phyloP scores from a whole-genome alignment of 2,329 filamentous ascomycete genomes.

The Fusarium illudens region DNA sequence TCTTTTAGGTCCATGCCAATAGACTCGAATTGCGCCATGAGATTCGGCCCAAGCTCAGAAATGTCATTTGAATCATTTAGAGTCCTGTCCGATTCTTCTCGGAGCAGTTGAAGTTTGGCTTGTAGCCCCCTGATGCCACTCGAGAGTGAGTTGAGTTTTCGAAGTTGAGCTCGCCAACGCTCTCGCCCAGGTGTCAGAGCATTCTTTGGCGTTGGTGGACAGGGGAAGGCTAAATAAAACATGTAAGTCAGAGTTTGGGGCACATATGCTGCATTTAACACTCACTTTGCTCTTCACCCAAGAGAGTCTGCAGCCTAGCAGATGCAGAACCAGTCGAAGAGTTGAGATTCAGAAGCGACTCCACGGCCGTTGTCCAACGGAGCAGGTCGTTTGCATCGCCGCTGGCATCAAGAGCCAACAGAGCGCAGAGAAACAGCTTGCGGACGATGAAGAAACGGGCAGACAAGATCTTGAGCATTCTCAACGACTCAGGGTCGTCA shows the following conservation, averaged over 20 bases:
- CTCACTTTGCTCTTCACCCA: conserved; percentile 83
- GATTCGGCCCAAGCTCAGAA: conserved; percentile 77
- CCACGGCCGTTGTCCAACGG: conserved; percentile 80
- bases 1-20: conserved; percentile 87
- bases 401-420: conserved; percentile 85
- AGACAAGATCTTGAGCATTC: conserved; percentile 81
- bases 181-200: conserved; percentile 79
- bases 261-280: conserved; percentile 22
- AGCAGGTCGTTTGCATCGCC: conserved; percentile 79
- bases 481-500: conserved; percentile 80
- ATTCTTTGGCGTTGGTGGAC: conserved; percentile 64
- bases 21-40: conserved; percentile 92
- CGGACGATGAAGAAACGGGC: conserved; percentile 82
- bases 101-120: conserved; percentile 90
- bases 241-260: conserved; percentile 11
- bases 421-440: conserved; percentile 86
- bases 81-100: conserved; percentile 85
- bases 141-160: conserved; percentile 87
- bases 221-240: conserved; percentile 56
- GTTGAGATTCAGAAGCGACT: conserved; percentile 75
- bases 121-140: conserved; percentile 91
- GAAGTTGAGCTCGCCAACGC: conserved; percentile 84
- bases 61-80: conserved; percentile 78
- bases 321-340: conserved; percentile 68
- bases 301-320: conserved; percentile 70